A percentile compares a stretch with the other conserved stretches of the same genome.
These are phyloP conservation scores for Pyrenula massariospora DNA, from an alignment of 495 filamentous ascomycete genomes.

Conservation along the genomic window DNA sequence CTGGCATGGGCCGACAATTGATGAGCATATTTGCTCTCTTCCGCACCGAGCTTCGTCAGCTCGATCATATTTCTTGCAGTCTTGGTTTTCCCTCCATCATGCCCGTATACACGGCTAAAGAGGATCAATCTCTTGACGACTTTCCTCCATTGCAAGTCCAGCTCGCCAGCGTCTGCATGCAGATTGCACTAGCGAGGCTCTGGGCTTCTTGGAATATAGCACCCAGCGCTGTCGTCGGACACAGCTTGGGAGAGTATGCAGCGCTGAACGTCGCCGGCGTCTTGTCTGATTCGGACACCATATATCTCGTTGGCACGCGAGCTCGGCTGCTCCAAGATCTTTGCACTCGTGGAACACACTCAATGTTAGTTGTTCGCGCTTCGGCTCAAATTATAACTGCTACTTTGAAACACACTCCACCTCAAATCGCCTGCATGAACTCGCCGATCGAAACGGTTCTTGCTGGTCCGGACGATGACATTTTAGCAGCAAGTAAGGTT, in stretches of 20 bases:
- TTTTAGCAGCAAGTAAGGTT: conserved; percentile 56
- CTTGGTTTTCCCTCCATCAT: conserved; percentile 61
- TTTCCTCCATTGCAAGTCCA: conserved; percentile 48
- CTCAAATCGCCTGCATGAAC: conserved; percentile 33
- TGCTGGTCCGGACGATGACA: conserved; percentile 58
- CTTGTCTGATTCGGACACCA: conserved; percentile 20
- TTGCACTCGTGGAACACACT: conserved; percentile 18
- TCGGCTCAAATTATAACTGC: conserved; percentile 1
- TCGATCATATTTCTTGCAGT: conserved; percentile 43
- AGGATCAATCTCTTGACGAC: neutral
- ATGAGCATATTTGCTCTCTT: conserved; percentile 48
- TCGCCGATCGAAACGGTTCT: conserved; percentile 50
- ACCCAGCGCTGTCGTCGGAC: conserved; percentile 24
- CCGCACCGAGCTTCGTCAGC: conserved; percentile 49
- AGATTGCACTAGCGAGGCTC: conserved; percentile 21
- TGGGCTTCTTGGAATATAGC: conserved; percentile 20
- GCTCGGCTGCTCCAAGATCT: conserved; percentile 16
- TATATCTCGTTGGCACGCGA: conserved; percentile 24
- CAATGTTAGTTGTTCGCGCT: conserved; percentile 15
- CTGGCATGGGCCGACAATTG: conserved; percentile 50
- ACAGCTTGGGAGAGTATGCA: conserved; percentile 32
- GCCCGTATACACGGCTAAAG: conserved; percentile 39
- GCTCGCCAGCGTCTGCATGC: conserved; percentile 16
- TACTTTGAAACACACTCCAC: neutral
- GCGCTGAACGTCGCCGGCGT: conserved; percentile 28